Base-by-base conservation (phyloP, 805 yeast genomes). In the Myxozyma neotropica region DNA sequence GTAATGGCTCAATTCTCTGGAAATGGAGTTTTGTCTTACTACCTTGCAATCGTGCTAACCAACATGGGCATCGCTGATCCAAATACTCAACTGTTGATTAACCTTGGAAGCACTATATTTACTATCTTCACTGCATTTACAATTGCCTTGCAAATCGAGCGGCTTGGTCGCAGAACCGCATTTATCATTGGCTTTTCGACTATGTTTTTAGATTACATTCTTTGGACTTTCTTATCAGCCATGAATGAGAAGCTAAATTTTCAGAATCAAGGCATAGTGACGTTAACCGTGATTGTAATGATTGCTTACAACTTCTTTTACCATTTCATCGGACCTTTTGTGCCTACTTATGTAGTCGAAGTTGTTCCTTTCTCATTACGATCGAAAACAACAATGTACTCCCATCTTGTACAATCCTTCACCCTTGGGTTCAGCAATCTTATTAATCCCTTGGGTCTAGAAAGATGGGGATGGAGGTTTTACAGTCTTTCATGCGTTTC, bases 41-140 rank as follows among this genome's bases (percentile, higher is more conserved):
- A 81, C 70, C 72, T 81, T 63, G 73, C 76, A 59, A 75, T 77
- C 65, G 86, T 83, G n/a, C 75, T 83, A 63, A 69, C 72, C 57
- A 77, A 82, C 23, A 81, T 82, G 69, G 85, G 86, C 59, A 78
- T 82, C 67, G 79, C 80, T 46, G 77, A 78, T 49, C 76, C 66
- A 52, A 60, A 26, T 13, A 13, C 43, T n/a, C 59, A 58, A 33
- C 23, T 52, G 12, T 17, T 44, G 17, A 76, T 81, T 68, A 82
- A 82, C 68, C 84, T 81, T 55, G 77, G 79, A 60, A 74, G 80
- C 61, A 78, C 77, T 76, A 70, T 78, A 55, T 81, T 74, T 69
- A 40, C 48, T 2, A 43, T 49, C 36, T 19, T 55, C 8, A 19
- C 29, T 13, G 77, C 78, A 51, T 70, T 71, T 15, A 59, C 72